Evolutionary conservation across 2,329 filamentous ascomycete genomes (phyloP).

Genomic region (Pseudodiploospora longispora): DNA sequence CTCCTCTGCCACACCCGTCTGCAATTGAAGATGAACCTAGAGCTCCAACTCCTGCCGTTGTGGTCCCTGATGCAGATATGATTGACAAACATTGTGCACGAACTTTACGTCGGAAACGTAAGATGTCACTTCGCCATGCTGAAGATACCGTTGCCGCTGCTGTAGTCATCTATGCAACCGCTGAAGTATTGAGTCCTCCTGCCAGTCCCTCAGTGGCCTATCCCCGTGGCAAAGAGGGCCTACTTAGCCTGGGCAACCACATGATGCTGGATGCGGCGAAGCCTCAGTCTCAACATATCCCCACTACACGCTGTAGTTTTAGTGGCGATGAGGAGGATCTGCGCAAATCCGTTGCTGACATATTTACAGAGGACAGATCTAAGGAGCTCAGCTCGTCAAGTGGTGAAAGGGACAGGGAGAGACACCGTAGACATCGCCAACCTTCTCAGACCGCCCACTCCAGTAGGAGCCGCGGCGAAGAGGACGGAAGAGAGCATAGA

Average conservation of each 20-base stretch:
- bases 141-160: constrained; percentile 48
- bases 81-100: constrained; percentile 31
- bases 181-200: constrained; percentile 37
- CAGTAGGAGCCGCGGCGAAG: constrained; percentile 23
- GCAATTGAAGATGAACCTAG: constrained; percentile 12
- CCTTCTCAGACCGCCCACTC: constrained; percentile 29
- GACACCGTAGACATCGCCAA: constrained; percentile 33
- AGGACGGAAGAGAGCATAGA: constrained; percentile 21
- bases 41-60: constrained; percentile 38
- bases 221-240: constrained; percentile 16
- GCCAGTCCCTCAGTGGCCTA: constrained; percentile 22
- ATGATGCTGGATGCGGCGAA: constrained; percentile 17
- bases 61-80: constrained; percentile 34
- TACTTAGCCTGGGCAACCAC: constrained; percentile 19
- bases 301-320: constrained; percentile 23
- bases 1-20: not conserved
- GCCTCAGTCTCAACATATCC: constrained; percentile 25
- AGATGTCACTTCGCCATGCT: constrained; percentile 35
- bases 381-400: constrained; percentile 28
- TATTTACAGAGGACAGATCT: constrained; percentile 44
- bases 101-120: constrained; percentile 37
- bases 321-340: constrained; percentile 21
- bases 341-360: constrained; percentile 45
- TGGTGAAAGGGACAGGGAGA: constrained; percentile 30
- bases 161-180: constrained; percentile 45